Evolutionary conservation across 1,284 basidiomycete genomes (phyloP).

Genomic region (Tetrapyrgos nigripes): DNA sequence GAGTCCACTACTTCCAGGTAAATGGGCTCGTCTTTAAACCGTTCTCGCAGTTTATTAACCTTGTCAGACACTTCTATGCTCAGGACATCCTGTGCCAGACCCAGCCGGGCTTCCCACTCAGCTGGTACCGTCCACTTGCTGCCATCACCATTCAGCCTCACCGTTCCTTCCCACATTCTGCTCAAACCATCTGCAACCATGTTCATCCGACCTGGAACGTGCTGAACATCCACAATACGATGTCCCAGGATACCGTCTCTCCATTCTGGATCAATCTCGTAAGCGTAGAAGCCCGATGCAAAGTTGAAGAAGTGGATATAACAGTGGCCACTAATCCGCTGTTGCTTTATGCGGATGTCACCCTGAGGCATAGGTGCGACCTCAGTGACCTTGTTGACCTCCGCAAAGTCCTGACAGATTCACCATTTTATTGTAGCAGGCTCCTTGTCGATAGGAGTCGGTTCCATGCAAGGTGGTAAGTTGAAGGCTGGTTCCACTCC

Average conservation of each 20-base stretch:
- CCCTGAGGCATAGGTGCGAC: too few species aligned
- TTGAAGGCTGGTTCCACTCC: conserved; percentile 23
- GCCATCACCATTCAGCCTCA: too few species aligned
- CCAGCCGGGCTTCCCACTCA: conserved; percentile 11
- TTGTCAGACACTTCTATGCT: conserved; percentile 30
- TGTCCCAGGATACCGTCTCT: conserved; percentile 21
- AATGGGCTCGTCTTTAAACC: conserved; percentile 32
- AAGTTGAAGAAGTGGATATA: conserved; percentile 41
- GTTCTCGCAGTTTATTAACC: conserved; percentile 23
- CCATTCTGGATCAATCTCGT: conserved; percentile 28
- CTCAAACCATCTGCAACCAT: too few species aligned
- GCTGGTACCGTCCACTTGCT: too few species aligned
- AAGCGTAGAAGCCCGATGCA: conserved; percentile 43
- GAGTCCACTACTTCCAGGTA: conserved; percentile 35
- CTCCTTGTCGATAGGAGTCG: not conserved
- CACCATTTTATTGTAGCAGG: conserved; percentile 32
- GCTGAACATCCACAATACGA: conserved; percentile 18
- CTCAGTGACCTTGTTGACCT: too few species aligned
- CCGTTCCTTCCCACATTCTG: too few species aligned
- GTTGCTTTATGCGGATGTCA: conserved; percentile 40
- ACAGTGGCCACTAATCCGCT: conserved; percentile 35
- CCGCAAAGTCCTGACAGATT: conserved; percentile 42
- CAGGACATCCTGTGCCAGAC: conserved; percentile 37
- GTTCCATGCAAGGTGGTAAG: conserved; percentile 12
- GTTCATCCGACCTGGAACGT: conserved; percentile 20